These are phyloP conservation scores for Lippia alba DNA, from an alignment of 305 asterid genomes.

Conservation along the genomic window DNA sequence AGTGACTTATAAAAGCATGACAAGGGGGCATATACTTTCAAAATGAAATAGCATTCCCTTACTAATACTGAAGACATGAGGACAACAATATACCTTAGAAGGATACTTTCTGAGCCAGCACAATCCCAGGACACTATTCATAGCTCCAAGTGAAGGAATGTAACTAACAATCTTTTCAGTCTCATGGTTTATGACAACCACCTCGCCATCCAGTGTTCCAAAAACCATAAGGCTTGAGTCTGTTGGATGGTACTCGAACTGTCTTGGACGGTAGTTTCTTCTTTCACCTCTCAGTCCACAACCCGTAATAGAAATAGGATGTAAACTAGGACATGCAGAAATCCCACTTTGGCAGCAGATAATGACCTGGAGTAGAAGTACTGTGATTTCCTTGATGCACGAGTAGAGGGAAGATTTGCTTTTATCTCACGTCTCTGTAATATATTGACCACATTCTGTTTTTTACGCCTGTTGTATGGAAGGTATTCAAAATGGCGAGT, in stretches of 20 bases:
- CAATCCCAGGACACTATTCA: conserved; percentile 86
- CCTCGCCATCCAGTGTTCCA: conserved; percentile 96
- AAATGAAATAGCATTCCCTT: conserved; percentile 23
- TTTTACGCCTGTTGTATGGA: conserved; percentile 65
- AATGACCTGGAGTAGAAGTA: conserved; percentile 78
- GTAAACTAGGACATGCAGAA: conserved; percentile 75
- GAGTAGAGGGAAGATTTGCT: conserved; percentile 46
- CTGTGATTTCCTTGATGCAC: conserved; percentile 57
- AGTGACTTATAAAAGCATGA: conserved; percentile 5
- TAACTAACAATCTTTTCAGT: conserved; percentile 71
- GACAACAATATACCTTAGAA: conserved; percentile 63
- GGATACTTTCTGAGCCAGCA: conserved; percentile 91
- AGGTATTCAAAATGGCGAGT: conserved; percentile 69
- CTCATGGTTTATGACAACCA: conserved; percentile 87
- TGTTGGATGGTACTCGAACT: conserved; percentile 94
- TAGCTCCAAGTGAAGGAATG: conserved; percentile 87
- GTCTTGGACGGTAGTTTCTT: conserved; percentile 85
- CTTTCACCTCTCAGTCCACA: conserved; percentile 61
- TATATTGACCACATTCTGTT: conserved; percentile 68
- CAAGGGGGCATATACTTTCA: background rate
- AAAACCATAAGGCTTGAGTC: conserved; percentile 94
- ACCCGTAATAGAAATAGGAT: conserved; percentile 61
- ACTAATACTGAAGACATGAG: conserved; percentile 11
- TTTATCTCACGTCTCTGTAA: conserved; percentile 79
- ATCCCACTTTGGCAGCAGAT: conserved; percentile 87